Base-by-base conservation (phyloP, 768 basidiomycete genomes). In the Calocybe indica region DNA sequence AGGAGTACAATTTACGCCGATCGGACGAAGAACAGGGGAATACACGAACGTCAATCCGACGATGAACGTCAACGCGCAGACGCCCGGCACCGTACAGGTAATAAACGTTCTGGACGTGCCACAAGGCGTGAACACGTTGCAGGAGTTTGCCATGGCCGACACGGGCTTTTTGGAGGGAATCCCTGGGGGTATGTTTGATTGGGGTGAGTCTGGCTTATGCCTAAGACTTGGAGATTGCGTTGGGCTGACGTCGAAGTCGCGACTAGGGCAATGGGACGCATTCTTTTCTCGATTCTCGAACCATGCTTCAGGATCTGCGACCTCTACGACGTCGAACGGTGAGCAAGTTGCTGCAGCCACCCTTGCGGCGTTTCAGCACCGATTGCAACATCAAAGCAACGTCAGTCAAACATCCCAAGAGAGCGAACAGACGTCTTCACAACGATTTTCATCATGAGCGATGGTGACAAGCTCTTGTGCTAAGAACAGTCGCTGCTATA, bases 101-200 rank as follows among this genome's bases (percentile, higher is more conserved):
- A 79, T 89, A 77, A 89, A 90, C 58, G 70, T 82, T 15, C 68
- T 89, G 15, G 87, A 88, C 56, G 76, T 71, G 3, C 73, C 78
- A 15, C 78, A 78, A 54, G 71, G 75, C 37, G 71, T 68, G 11
- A 73, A 71, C 49, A 72, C 74, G 14, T 62, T 88, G 52, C 79
- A 82, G 45, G 82, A 85, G 48, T 76, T 79, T 56, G 79, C 82
- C 31, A 71, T 81, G 69, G 76, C 78, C 13, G 85, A 88, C 59
- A 77, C 67, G 50, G 83, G 78, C 12, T 76, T 86, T 47, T 67
- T 92, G 62, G 86, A 89, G 51, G 87, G 87, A 1, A 80, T 92
- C 45, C 89, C 89, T 37, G 83, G 82, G 3, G 76, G 79, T 13
- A 90, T 92, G 87, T 92, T 89, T 64, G 88, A 91, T 62, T 92